Conservation (phyloP, 2,329 filamentous ascomycete genomes). For the Cytospora piceae region DNA sequence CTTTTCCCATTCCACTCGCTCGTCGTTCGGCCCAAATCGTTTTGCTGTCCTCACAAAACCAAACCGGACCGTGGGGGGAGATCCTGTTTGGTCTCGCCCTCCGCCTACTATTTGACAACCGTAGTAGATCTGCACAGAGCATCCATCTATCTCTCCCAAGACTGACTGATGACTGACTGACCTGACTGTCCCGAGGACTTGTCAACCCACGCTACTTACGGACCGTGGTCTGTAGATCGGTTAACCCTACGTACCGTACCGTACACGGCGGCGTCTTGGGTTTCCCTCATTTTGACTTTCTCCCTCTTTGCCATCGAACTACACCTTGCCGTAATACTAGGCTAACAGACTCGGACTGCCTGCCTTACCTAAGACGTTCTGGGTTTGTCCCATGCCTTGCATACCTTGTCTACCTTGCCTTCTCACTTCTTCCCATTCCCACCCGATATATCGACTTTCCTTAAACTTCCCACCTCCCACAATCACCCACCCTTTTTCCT, state of each 20-base stretch:
- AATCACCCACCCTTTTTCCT: slow-evolving; percentile 23
- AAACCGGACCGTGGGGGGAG: slow-evolving; percentile 6
- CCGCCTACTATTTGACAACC: neutral
- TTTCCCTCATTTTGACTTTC: slow-evolving; percentile 23
- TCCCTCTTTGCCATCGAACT: slow-evolving; percentile 15
- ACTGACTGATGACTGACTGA: neutral
- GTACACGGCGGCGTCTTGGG: slow-evolving; percentile 4
- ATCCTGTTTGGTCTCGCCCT: neutral
- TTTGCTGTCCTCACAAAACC: slow-evolving; percentile 13
- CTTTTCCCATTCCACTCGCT: slow-evolving; percentile 12
- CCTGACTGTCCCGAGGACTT: slow-evolving; percentile 3
- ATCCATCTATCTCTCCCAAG: neutral
- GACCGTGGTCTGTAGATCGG: slow-evolving; percentile 9
- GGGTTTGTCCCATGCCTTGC: slow-evolving; percentile 18
- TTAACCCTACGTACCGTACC: slow-evolving; percentile 3
- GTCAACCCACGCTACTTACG: slow-evolving; percentile 22
- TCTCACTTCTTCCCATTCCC: slow-evolving; percentile 28
- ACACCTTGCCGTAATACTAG: slow-evolving; percentile 17
- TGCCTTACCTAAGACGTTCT: slow-evolving; percentile 29
- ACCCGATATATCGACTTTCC: slow-evolving; percentile 24
- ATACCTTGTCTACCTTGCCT: slow-evolving; percentile 2
- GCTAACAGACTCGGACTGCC: slow-evolving; percentile 20
- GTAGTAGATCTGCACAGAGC: neutral
- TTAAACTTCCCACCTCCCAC: slow-evolving; percentile 25
- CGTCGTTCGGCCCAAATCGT: slow-evolving; percentile 3